Conservation (phyloP, 1,284 basidiomycete genomes). For the Laetiporus sulphureus region DNA sequence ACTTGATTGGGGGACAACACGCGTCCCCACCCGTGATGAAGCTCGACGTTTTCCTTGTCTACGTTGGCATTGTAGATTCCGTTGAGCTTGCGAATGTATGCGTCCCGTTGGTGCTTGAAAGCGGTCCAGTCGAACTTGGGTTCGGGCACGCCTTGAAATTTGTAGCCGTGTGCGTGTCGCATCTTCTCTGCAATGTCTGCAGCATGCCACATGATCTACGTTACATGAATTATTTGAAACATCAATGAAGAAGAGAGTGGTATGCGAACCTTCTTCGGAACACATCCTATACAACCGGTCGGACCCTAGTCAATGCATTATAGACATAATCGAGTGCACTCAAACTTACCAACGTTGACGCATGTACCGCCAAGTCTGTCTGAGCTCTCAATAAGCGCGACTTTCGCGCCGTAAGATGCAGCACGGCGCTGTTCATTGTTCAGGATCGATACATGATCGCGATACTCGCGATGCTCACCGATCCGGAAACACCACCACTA, state of each 20-base stretch:
- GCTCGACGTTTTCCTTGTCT: constrained; percentile 84
- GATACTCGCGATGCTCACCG: constrained; percentile 37
- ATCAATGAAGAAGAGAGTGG: background rate
- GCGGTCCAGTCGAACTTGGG: constrained; percentile 83
- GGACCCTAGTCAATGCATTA: too few relatives aligned
- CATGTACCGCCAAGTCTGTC: constrained; percentile 89
- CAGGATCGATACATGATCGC: too few relatives aligned
- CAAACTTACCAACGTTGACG: constrained; percentile 81
- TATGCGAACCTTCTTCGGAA: constrained; percentile 71
- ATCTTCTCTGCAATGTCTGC: constrained; percentile 89
- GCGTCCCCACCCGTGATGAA: constrained; percentile 76
- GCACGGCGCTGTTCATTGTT: constrained; percentile 74
- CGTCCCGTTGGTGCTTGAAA: constrained; percentile 93
- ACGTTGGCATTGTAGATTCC: constrained; percentile 91
- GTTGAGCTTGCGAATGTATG: constrained; percentile 89
- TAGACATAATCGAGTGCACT: background rate
- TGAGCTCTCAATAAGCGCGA: constrained; percentile 81
- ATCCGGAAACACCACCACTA: constrained; percentile 75
- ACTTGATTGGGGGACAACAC: constrained; percentile 64
- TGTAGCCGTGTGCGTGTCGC: constrained; percentile 70
- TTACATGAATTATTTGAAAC: too few relatives aligned
- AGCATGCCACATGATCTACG: constrained; percentile 98
- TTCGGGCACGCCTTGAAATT: constrained; percentile 53
- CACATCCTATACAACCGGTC: constrained; percentile 73
- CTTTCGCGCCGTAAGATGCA: constrained; percentile 90